Percentiles rank a stretch among this genome's conserved stretches.
phyloP scores from a whole-genome alignment of 2,329 filamentous ascomycete genomes.

The Penicillium sp. region DNA sequence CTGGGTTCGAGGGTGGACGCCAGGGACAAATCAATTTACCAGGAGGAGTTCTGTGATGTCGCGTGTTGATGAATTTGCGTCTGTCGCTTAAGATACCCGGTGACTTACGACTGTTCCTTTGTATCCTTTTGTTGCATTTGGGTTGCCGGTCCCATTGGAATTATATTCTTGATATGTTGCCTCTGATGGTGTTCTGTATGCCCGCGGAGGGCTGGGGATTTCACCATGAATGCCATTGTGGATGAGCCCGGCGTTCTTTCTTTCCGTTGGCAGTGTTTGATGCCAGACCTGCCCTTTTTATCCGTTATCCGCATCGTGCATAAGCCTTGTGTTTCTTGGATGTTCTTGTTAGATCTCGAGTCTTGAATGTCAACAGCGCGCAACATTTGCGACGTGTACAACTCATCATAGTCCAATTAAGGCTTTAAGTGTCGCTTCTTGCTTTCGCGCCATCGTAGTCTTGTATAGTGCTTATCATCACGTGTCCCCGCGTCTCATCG shows the following conservation, averaged over 20 bases:
- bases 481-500: slow-evolving; percentile 2
- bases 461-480: slow-evolving; percentile 4
- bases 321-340: slow-evolving; percentile 9
- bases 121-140: slow-evolving; percentile 8
- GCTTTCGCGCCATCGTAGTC: not conserved
- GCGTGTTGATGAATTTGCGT: slow-evolving; percentile 9
- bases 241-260: not conserved
- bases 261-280: not conserved
- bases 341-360: not conserved
- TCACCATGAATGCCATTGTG: not conserved
- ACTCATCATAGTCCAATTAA: not conserved
- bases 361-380: slow-evolving; percentile 1
- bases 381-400: not conserved
- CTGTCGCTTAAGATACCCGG: slow-evolving; percentile 24
- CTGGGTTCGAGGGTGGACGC: slow-evolving; percentile 27
- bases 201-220: not conserved
- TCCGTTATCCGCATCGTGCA: slow-evolving; percentile 8
- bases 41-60: slow-evolving; percentile 14
- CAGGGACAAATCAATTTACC: slow-evolving; percentile 15
- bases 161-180: not conserved
- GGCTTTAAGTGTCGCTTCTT: not conserved
- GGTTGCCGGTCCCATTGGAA: not conserved
- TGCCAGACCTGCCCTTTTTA: not conserved
- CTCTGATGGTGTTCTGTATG: not conserved
- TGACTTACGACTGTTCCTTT: slow-evolving; percentile 6